Conservation (phyloP, 371 early-diverging fungal genomes). For the Mortierella sp. region DNA sequence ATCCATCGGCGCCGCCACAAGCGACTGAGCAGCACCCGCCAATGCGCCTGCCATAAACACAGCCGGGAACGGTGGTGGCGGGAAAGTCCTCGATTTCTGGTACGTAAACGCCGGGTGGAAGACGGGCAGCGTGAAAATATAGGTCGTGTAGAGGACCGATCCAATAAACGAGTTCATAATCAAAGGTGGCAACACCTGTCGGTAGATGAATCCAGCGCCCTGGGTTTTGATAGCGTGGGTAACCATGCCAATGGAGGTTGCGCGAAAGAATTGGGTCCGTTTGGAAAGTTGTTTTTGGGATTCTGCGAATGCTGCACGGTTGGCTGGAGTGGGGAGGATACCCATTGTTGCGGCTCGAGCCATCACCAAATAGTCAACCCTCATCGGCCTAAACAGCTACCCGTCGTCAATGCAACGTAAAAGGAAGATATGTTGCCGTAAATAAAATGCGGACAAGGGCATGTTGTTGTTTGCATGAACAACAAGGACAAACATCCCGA, state of each 20-base stretch:
- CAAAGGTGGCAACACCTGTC: conserved; percentile 81
- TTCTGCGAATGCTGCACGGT: conserved; percentile 24
- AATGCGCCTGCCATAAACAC: conserved; percentile 77
- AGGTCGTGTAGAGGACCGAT: conserved; percentile 74
- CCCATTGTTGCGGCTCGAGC: conserved; percentile 70
- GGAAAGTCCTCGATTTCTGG: conserved; percentile 69
- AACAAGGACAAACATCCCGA: not conserved
- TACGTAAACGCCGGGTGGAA: conserved; percentile 71
- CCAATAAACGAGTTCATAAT: conserved; percentile 82
- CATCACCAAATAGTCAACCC: conserved; percentile 85
- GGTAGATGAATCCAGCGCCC: conserved; percentile 75
- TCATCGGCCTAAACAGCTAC: conserved; percentile 82
- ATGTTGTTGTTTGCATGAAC: not conserved
- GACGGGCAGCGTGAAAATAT: conserved; percentile 69
- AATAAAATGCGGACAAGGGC: not conserved
- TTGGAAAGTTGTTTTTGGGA: conserved; percentile 19
- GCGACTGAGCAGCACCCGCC: conserved; percentile 82
- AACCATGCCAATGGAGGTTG: conserved; percentile 83
- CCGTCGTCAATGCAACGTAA: not conserved
- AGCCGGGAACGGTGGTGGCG: conserved; percentile 70
- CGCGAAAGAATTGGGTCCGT: conserved; percentile 65
- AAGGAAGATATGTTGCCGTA: conserved; percentile 17
- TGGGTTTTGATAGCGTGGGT: conserved; percentile 70
- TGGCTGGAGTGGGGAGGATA: conserved; percentile 65
- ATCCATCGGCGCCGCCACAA: conserved; percentile 83